phyloP scores from a whole-genome alignment of 345 rosid genomes.

The Barbarea vulgaris region DNA sequence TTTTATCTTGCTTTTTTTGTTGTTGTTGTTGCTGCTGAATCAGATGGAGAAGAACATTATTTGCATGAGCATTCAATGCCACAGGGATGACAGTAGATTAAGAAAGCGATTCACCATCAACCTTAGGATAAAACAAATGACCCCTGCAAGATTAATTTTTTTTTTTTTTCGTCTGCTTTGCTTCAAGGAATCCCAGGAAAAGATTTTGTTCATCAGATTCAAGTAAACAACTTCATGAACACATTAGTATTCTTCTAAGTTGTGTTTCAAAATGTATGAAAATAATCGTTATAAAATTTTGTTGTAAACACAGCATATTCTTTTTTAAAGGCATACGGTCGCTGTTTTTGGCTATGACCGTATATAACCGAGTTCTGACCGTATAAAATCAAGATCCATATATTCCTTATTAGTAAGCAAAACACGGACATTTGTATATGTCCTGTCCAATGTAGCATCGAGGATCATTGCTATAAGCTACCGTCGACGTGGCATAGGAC shows the following conservation, averaged over 20 bases:
- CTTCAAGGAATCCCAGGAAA: neutral
- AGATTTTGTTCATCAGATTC: neutral
- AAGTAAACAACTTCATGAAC: constrained; percentile 4
- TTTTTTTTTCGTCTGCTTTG: neutral
- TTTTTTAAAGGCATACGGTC: neutral
- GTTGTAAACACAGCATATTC: neutral
- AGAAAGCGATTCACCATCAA: constrained; percentile 14
- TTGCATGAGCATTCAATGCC: constrained; percentile 27
- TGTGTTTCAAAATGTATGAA: constrained; percentile 28
- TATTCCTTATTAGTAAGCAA: too few species aligned
- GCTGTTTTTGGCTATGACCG: too few species aligned
- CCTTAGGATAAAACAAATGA: neutral
- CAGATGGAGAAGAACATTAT: constrained; percentile 41
- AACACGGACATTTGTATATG: too few species aligned
- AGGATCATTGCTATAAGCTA: too few species aligned
- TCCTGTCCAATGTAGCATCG: too few species aligned
- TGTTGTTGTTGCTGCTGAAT: constrained; percentile 24
- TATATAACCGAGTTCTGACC: too few species aligned
- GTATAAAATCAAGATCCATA: too few species aligned
- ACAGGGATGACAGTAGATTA: constrained; percentile 10
- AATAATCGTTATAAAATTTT: constrained; percentile 13
- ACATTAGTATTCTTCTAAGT: constrained; percentile 8
- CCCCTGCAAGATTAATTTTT: neutral
- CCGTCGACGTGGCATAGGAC: too few species aligned
- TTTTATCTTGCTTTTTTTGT: neutral